Base-by-base conservation (phyloP, 768 basidiomycete genomes). In the Sarcomyxa edulis region DNA sequence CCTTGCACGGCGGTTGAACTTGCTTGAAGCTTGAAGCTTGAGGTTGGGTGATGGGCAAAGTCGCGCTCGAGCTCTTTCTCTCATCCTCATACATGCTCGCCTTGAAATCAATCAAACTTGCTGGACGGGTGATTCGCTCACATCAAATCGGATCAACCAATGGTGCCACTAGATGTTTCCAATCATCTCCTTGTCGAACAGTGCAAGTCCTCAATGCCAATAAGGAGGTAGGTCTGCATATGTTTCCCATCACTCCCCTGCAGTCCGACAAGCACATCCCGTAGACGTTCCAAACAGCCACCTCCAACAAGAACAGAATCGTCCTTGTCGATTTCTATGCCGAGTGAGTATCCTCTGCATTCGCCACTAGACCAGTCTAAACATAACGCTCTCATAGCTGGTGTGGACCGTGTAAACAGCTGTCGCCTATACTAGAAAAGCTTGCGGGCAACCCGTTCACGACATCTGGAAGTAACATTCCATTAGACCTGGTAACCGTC, bases 321-420 rank as follows among this genome's bases (percentile, higher is more conserved):
- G 72, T 83, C 28, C 60, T 89, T 5, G 84, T 86, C 16, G 86
- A 89, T 48, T 89, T 89, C 48, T 83, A 87, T 53, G 86, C 87
- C 32, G 76, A 86, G 86, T 87, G 49, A 32, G 79, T 67, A 15
- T 16, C 7, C 11, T 10, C 23, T 16, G 7, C 25, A 24, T 30
- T 30, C 8, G 28, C 3, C n/a, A 30, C 7, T 32, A 20, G 16
- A 7, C 21, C 30, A 21, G 14, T 12, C 7, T 14, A 15, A n/a
- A 16, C 11, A 28, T 22, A 15, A 15, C 7, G 30, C 5, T 18
- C 23, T 32, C 10, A 27, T 40, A 89, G 87, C 44, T 90, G 87
- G 88, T 90, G 87, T 47, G 62, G 69, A 6, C 87, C 87, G 26
- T 91, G 87, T 64, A 81, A 72, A 48, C 59, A 68, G 54, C 70